A percentile compares a stretch with the other conserved stretches of the same genome.
Conservation (phyloP, 371 early-diverging fungal genomes). For the Nematocida major region DNA sequence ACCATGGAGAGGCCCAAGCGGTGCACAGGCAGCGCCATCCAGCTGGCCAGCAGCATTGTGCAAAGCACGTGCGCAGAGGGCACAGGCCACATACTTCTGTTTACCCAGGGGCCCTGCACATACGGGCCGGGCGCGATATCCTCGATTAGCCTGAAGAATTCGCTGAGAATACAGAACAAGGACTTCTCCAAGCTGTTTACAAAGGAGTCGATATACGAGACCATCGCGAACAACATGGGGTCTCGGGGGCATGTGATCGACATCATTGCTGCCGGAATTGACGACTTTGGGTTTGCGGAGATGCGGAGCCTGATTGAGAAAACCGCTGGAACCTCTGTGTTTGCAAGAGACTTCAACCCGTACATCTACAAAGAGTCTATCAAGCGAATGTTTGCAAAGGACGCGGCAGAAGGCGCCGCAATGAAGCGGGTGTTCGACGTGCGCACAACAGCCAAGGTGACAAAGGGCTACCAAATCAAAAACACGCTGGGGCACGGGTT, state of each 20-base stretch:
- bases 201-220: conserved; percentile 81
- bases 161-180: conserved; percentile 88
- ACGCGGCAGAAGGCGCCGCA: conserved; percentile 76
- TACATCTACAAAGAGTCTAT: conserved; percentile 60
- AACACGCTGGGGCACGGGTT: conserved; percentile 60
- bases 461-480: conserved; percentile 54
- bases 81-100: conserved; percentile 86
- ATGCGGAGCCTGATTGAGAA: conserved; percentile 82
- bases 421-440: conserved; percentile 92
- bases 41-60: conserved; percentile 83
- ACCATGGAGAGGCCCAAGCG: conserved; percentile 82
- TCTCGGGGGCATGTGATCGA: conserved; percentile 75
- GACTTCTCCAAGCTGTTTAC: conserved; percentile 76
- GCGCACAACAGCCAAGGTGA: conserved; percentile 74
- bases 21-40: conserved; percentile 91
- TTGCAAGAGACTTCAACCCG: conserved; percentile 71
- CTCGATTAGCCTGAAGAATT: conserved; percentile 79
- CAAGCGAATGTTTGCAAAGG: conserved; percentile 66
- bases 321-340: conserved; percentile 87
- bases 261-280: conserved; percentile 80
- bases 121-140: conserved; percentile 94
- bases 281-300: conserved; percentile 88
- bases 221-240: conserved; percentile 75
- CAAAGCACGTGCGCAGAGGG: conserved; percentile 69
- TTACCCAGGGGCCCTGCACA: conserved; percentile 91